phyloP scores from a whole-genome alignment of 495 filamentous ascomycete species.

The Acidiella bohemica region DNA sequence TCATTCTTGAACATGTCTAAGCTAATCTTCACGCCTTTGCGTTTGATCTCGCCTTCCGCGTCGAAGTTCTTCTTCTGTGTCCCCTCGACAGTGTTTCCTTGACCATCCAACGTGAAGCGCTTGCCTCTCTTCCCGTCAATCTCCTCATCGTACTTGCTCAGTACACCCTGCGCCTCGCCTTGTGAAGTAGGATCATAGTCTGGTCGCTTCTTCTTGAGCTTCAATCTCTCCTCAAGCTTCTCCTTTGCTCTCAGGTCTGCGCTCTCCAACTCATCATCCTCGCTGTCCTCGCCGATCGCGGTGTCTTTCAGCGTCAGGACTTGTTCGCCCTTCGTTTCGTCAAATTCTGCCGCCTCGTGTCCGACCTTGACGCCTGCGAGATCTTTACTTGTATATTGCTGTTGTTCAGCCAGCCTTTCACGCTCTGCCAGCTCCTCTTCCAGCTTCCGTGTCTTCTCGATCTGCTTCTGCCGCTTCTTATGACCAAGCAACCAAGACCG shows the following conservation, averaged over 20 bases:
- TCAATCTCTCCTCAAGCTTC: slow-evolving; percentile 57
- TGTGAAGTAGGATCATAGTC: slow-evolving; percentile 73
- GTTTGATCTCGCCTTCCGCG: slow-evolving; percentile 39
- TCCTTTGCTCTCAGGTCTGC: slow-evolving; percentile 65
- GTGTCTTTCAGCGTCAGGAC: slow-evolving; percentile 85
- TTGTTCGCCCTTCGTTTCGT: slow-evolving; percentile 55
- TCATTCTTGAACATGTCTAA: slow-evolving; percentile 58
- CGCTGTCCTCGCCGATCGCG: slow-evolving; percentile 72
- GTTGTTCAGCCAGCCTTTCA: slow-evolving; percentile 35
- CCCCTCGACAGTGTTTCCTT: slow-evolving; percentile 53
- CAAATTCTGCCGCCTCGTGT: slow-evolving; percentile 66
- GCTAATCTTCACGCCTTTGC: slow-evolving; percentile 57
- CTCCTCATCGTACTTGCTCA: slow-evolving; percentile 89
- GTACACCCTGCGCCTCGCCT: slow-evolving; percentile 51
- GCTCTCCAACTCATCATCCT: slow-evolving; percentile 86
- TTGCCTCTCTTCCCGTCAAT: slow-evolving; percentile 87
- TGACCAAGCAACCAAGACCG: slow-evolving; percentile 70
- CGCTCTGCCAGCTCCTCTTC: slow-evolving; percentile 63
- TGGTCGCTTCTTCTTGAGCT: slow-evolving; percentile 83
- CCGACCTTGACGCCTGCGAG: slow-evolving; percentile 82
- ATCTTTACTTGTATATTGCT: slow-evolving; percentile 65
- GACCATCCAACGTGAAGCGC: slow-evolving; percentile 68
- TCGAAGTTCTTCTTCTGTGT: slow-evolving; percentile 45
- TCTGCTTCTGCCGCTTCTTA: slow-evolving; percentile 85
- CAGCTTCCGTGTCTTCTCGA: slow-evolving; percentile 60